phyloP scores from a whole-genome alignment of 768 basidiomycete genomes.

The Termitomyces sp. region DNA sequence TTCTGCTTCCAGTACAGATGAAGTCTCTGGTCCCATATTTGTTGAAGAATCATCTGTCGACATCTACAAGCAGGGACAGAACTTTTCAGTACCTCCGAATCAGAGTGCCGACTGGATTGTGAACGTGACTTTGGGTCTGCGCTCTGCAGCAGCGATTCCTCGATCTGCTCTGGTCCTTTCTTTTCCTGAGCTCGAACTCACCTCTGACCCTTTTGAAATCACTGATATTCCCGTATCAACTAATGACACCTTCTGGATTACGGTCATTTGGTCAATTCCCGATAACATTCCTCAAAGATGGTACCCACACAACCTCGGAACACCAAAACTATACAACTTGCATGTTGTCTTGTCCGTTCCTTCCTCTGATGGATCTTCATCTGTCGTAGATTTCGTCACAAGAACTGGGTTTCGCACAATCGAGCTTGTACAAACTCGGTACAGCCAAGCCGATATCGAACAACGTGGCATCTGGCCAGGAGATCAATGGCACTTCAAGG shows the following conservation, averaged over 20 bases:
- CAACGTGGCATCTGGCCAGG: conserved; percentile 50
- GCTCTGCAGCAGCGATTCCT: conserved; percentile 31
- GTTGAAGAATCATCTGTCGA: conserved; percentile 51
- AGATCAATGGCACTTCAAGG: conserved; percentile 56
- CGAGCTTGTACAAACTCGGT: conserved; percentile 43
- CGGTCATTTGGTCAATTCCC: conserved; percentile 39
- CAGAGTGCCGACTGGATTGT: conserved; percentile 50
- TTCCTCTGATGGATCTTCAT: conserved; percentile 4
- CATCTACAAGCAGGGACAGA: conserved; percentile 49
- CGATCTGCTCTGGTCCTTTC: conserved; percentile 35
- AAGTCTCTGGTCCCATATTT: conserved; percentile 28
- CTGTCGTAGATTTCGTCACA: conserved; percentile 31
- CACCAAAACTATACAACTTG: conserved; percentile 50
- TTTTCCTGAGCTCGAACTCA: conserved; percentile 42
- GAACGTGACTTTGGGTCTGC: conserved; percentile 47
- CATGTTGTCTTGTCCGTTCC: conserved; percentile 32
- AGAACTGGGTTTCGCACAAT: conserved; percentile 59
- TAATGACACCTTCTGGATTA: conserved; percentile 32
- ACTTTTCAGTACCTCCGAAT: conserved; percentile 36
- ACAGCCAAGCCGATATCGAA: conserved; percentile 37
- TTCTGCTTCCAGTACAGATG: conserved; percentile 16
- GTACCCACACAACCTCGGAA: conserved; percentile 53
- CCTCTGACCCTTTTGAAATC: conserved; percentile 27
- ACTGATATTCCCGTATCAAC: conserved; percentile 18
- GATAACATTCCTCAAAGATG: conserved; percentile 43